phyloP scores from a whole-genome alignment of 1,284 basidiomycete genomes.

The Leccinum holopus region DNA sequence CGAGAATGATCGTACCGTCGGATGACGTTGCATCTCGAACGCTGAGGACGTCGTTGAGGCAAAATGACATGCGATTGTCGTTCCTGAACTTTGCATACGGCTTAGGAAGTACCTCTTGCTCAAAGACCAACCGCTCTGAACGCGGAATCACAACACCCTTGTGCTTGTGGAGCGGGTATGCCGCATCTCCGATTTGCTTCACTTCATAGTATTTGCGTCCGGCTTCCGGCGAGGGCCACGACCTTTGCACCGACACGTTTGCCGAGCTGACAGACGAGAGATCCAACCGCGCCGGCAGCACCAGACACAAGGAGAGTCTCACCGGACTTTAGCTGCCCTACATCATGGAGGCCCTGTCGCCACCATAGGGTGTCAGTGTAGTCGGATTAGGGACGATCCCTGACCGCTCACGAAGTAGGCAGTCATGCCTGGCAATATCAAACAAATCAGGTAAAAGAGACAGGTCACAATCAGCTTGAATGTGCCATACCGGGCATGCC shows the following conservation, averaged over 20 bases:
- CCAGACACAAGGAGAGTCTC: constrained; percentile 86
- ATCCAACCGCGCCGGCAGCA: constrained; percentile 85
- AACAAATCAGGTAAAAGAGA: constrained; percentile 3
- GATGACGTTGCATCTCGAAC: constrained; percentile 49
- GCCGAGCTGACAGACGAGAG: constrained; percentile 74
- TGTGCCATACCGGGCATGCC: constrained; percentile 61
- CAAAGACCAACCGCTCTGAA: constrained; percentile 66
- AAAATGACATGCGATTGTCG: constrained; percentile 67
- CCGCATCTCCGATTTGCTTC: constrained; percentile 81
- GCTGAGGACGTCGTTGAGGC: constrained; percentile 67
- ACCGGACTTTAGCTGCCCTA: constrained; percentile 76
- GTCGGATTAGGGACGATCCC: neutral
- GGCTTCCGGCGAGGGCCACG: constrained; percentile 72
- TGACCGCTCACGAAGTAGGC: constrained; percentile 69
- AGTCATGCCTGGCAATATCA: constrained; percentile 58
- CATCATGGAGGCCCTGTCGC: constrained; percentile 74
- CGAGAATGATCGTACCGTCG: constrained; percentile 58
- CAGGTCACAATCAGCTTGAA: neutral
- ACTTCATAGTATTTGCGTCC: constrained; percentile 90
- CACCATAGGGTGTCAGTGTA: constrained; percentile 5
- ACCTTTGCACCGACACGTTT: constrained; percentile 76
- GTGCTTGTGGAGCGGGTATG: constrained; percentile 76
- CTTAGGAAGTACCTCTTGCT: constrained; percentile 77
- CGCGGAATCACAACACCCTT: constrained; percentile 60
- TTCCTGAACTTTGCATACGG: constrained; percentile 78